Percentiles rank a stretch among this genome's conserved stretches.
phyloP scores from a whole-genome alignment of 768 basidiomycete genomes.

The Lenzites betulinus region DNA sequence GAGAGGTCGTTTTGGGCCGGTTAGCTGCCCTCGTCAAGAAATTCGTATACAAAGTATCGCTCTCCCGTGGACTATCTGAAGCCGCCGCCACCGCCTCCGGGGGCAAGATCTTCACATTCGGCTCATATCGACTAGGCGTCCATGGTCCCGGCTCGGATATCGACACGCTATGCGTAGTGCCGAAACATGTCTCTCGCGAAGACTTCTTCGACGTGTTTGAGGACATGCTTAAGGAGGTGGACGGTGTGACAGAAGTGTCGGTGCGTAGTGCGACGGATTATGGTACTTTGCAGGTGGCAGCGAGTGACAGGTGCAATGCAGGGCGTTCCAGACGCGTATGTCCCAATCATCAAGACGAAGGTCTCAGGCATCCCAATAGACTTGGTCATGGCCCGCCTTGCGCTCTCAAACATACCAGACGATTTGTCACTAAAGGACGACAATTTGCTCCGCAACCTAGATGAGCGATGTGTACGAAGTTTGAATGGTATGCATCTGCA shows the following conservation, averaged over 20 bases:
- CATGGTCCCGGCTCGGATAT: constrained; percentile 97
- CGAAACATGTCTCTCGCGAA: constrained; percentile 92
- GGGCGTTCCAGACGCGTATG: constrained; percentile 97
- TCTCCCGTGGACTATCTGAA: constrained; percentile 83
- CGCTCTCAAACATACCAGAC: constrained; percentile 86
- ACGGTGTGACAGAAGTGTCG: constrained; percentile 86
- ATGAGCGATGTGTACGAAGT: constrained; percentile 94
- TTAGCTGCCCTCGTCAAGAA: constrained; percentile 88
- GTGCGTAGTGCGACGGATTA: constrained; percentile 49
- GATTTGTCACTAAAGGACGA: constrained; percentile 90
- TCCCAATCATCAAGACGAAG: constrained; percentile 91
- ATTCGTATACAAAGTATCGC: constrained; percentile 84
- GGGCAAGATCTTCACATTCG: constrained; percentile 99
- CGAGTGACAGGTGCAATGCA: constrained; percentile 36
- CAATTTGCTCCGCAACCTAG: constrained; percentile 86
- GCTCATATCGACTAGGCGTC: constrained; percentile 96
- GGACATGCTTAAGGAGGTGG: constrained; percentile 79
- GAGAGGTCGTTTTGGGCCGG: constrained; percentile 91
- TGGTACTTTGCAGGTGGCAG: background rate
- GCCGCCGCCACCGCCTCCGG: constrained; percentile 86
- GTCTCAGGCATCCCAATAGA: constrained; percentile 93
- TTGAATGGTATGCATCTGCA: constrained; percentile 67
- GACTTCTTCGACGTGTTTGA: constrained; percentile 95
- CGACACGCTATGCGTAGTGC: constrained; percentile 97
- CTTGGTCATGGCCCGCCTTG: constrained; percentile 89